phyloP scores from a whole-genome alignment of 108 stramenopile species.

The Skeletonema potamos region DNA sequence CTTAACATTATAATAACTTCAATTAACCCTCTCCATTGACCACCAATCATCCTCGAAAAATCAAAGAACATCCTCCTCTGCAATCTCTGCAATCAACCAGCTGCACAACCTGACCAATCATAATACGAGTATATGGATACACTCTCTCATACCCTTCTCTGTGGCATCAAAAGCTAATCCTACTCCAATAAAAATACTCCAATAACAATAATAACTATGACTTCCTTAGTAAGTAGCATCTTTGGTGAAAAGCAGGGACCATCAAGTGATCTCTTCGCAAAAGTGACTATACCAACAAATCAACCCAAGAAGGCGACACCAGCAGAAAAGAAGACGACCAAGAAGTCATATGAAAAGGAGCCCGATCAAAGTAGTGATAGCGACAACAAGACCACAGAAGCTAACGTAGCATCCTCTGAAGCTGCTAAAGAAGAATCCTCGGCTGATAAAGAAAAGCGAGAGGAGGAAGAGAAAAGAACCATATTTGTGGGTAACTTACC shows the following conservation, averaged over 20 bases:
- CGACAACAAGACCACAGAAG: not conserved
- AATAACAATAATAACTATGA: not conserved
- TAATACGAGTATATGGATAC: too few relatives aligned
- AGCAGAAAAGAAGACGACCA: not conserved
- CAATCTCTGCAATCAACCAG: too few relatives aligned
- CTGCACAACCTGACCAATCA: too few relatives aligned
- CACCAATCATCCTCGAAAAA: too few relatives aligned
- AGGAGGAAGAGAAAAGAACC: constrained; percentile 59
- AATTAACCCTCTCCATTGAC: too few relatives aligned
- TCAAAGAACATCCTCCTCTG: too few relatives aligned
- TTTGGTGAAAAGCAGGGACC: constrained; percentile 12
- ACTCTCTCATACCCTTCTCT: too few relatives aligned
- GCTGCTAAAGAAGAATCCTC: constrained; percentile 1
- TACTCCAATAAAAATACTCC: too few relatives aligned
- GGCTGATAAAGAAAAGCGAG: constrained; percentile 3
- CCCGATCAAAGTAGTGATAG: not conserved
- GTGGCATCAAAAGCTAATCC: too few relatives aligned
- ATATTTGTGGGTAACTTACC: constrained; percentile 87
- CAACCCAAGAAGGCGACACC: not conserved
- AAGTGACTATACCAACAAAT: constrained; percentile 2
- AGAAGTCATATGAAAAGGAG: not conserved
- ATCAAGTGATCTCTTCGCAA: not conserved
- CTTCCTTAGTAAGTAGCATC: constrained; percentile 28
- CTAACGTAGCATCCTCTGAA: not conserved
- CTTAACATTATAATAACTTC: not conserved